Percentiles rank a stretch among this genome's conserved stretches.
Conservation (phyloP, 371 early-diverging fungal species). For the Apophysomyces elegans region DNA sequence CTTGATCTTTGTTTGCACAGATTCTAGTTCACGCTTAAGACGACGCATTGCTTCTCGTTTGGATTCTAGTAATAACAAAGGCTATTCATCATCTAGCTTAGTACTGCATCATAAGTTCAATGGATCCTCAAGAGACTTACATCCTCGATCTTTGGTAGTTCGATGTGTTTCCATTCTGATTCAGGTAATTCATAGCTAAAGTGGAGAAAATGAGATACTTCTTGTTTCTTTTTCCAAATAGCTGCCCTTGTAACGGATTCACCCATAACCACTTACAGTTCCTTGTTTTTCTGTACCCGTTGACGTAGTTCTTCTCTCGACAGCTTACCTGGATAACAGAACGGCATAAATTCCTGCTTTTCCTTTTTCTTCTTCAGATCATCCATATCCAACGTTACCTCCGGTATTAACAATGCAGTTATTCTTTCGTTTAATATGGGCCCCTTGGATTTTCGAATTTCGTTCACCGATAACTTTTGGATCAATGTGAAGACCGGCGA, state of each 20-base stretch:
- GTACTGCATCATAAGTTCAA: neutral
- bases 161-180: slow-evolving; percentile 69
- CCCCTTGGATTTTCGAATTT: slow-evolving; percentile 81
- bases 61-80: slow-evolving; percentile 50
- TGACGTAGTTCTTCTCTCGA: slow-evolving; percentile 76
- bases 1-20: slow-evolving; percentile 37
- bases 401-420: slow-evolving; percentile 91
- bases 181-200: slow-evolving; percentile 70
- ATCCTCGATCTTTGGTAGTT: slow-evolving; percentile 68
- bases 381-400: slow-evolving; percentile 75
- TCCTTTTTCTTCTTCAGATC: neutral
- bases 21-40: slow-evolving; percentile 52
- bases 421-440: slow-evolving; percentile 85
- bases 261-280: slow-evolving; percentile 50
- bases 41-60: slow-evolving; percentile 58
- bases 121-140: slow-evolving; percentile 38
- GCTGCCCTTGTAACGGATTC: neutral
- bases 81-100: slow-evolving; percentile 18
- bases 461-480: slow-evolving; percentile 80
- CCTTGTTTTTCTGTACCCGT: slow-evolving; percentile 72
- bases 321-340: slow-evolving; percentile 55
- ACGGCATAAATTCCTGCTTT: neutral
- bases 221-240: neutral
- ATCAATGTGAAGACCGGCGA: slow-evolving; percentile 90
- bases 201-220: neutral